Percentiles rank a stretch among this genome's conserved stretches.
Conservation (phyloP, 1,284 basidiomycete genomes). For the Apiotrichum montevideense region DNA sequence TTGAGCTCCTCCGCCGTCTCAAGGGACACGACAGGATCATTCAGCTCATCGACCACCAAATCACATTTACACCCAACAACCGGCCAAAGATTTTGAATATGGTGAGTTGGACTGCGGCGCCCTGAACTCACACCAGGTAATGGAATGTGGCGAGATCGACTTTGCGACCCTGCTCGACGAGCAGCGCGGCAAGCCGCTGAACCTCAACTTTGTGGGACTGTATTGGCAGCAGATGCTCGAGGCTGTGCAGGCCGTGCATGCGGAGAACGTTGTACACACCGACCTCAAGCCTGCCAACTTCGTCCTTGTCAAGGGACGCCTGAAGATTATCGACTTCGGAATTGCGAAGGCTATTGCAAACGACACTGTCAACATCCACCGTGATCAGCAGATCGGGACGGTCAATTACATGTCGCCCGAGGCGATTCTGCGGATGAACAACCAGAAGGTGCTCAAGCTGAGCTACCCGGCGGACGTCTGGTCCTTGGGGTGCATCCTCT, state of each 20-base stretch:
- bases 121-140: constrained; percentile 50
- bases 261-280: constrained; percentile 93
- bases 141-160: constrained; percentile 91
- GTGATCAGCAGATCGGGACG: constrained; percentile 89
- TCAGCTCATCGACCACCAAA: constrained; percentile 76
- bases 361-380: constrained; percentile 92
- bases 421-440: constrained; percentile 62
- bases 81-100: constrained; percentile 66
- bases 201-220: constrained; percentile 85
- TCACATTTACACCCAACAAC: constrained; percentile 55
- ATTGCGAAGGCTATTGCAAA: constrained; percentile 96
- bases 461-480: constrained; percentile 81
- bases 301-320: constrained; percentile 81
- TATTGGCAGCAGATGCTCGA: constrained; percentile 98
- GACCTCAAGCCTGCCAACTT: constrained; percentile 96
- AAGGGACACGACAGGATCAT: constrained; percentile 85
- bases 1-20: constrained; percentile 74
- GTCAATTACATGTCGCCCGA: constrained; percentile 96
- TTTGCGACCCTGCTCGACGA: constrained; percentile 74
- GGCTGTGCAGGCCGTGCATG: constrained; percentile 90
- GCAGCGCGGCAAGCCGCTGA: constrained; percentile 70
- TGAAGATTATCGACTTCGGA: constrained; percentile 94
- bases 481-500: constrained; percentile 93
- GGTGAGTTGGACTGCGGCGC: constrained; percentile 39
- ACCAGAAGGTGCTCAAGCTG: constrained; percentile 45